phyloP scores from a whole-genome alignment of 2,329 filamentous ascomycete species.

The Exserohilum turcica region DNA sequence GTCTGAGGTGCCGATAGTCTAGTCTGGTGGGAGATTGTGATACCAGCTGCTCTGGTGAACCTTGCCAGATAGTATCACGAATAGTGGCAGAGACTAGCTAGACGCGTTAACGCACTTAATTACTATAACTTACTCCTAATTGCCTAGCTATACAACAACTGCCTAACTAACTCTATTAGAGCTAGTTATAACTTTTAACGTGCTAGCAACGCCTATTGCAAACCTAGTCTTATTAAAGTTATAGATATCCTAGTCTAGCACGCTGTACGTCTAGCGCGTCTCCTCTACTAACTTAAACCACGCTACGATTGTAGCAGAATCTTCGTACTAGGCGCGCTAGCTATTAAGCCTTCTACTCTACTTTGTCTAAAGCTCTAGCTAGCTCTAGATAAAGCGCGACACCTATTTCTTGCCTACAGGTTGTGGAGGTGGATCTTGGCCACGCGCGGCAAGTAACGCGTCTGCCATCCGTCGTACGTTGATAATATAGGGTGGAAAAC shows the following conservation, averaged over 20 bases:
- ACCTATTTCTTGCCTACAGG: conserved; percentile 7
- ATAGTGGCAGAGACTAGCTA: conserved; percentile 5
- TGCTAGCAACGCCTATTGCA: conserved; percentile 12
- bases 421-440: too few relatives aligned
- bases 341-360: not conserved
- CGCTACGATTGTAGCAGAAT: too few relatives aligned
- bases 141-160: conserved; percentile 14
- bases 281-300: too few relatives aligned
- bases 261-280: not conserved
- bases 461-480: too few relatives aligned
- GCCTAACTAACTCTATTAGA: conserved; percentile 5
- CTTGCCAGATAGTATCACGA: conserved; percentile 14
- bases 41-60: conserved; percentile 3
- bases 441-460: too few relatives aligned
- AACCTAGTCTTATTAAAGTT: conserved; percentile 22
- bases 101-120: conserved; percentile 4
- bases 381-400: conserved; percentile 7
- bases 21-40: not conserved
- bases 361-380: conserved; percentile 16
- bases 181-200: not conserved
- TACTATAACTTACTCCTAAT: not conserved
- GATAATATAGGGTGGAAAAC: too few relatives aligned
- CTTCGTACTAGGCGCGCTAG: too few relatives aligned
- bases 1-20: conserved; percentile 17
- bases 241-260: conserved; percentile 4